A percentile compares a stretch with the other conserved stretches of the same genome.
These are phyloP conservation scores for Alternaria panax DNA, from an alignment of 2,329 filamentous ascomycete genomes.

Conservation along the genomic window DNA sequence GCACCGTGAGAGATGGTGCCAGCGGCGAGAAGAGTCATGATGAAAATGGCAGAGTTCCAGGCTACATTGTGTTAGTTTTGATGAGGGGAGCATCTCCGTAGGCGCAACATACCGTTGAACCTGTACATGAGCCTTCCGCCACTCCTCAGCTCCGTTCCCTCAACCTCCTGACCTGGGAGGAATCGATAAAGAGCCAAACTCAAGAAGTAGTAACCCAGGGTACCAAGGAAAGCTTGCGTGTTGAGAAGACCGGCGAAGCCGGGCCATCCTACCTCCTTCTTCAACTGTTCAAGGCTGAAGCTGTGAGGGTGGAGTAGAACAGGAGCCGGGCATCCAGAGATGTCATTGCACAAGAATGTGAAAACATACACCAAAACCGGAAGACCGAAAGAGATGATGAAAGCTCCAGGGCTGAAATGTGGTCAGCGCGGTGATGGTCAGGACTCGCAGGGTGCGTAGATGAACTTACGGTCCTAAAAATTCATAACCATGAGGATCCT, in stretches of 20 bases:
- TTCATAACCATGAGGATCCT: conserved; percentile 50
- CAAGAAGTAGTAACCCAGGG: conserved; percentile 78
- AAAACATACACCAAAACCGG: conserved; percentile 81
- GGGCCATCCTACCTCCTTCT: conserved; percentile 83
- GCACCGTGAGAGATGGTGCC: conserved; percentile 81
- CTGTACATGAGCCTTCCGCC: conserved; percentile 83
- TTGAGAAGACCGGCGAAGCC: conserved; percentile 76
- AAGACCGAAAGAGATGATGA: conserved; percentile 79
- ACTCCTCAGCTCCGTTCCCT: conserved; percentile 73
- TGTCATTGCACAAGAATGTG: conserved; percentile 88
- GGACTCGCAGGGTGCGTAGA: background rate
- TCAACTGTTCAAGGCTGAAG: conserved; percentile 74
- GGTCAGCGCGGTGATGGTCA: conserved; percentile 19
- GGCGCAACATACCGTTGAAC: conserved; percentile 61
- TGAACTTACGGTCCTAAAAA: conserved; percentile 51
- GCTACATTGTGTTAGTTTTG: conserved; percentile 58
- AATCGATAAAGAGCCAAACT: conserved; percentile 77
- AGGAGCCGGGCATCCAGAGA: conserved; percentile 88
- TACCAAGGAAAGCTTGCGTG: conserved; percentile 72
- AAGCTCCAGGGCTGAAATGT: conserved; percentile 72
- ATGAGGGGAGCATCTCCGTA: conserved; percentile 8
- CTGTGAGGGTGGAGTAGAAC: conserved; percentile 77
- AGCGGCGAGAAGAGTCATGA: conserved; percentile 72
- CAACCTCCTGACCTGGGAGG: conserved; percentile 74
- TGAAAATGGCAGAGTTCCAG: conserved; percentile 76